Base-by-base conservation (phyloP, 106 monocot species). In the Platanthera zijinensis region DNA sequence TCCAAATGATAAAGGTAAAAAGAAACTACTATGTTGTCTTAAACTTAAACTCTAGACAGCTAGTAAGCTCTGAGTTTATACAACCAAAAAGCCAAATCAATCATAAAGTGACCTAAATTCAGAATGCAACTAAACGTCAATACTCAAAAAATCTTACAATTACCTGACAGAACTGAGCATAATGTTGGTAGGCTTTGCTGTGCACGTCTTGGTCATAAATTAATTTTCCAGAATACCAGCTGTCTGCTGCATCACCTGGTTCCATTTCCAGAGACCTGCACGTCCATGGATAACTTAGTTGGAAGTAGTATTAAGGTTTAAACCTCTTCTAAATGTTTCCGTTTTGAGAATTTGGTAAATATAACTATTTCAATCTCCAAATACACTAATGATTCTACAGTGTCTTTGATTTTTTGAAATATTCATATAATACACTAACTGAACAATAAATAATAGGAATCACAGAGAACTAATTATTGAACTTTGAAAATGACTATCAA, bases 181-280 rank as follows among this genome's bases (percentile, higher is more conserved):
- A 92, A 69, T 92, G 92, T 70, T 81, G 89, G 80, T 86, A 89
- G 71, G 74, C 92, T 56, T 80, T 80, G 71, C 92, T 83, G 78
- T 78, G 79, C 68, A 81, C 76, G 59, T 92, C 89, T 84, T 84
- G 84, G 50, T 86, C 82, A 83, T 89, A 92, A 47, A 92, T 80
- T 59, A 92, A 69, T 45, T 80, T 84, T 50, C 92, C 92, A 74
- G 89, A 82, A 79, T 86, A 92, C 92, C 92, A 92, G 61, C 62
- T 80, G 69, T 73, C 74, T 56, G 57, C 71, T 76, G 75, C 84
- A 63, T 86, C 91, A 74, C 67, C 79, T 79, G 88, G 81, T 51
- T 82, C 80, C 69, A 81, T 70, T 59, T 78, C 56, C 14, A 89
- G 82, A 79, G 85, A 90, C 77, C 90, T 90, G 79, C 21, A 80